These are phyloP conservation scores for Sporothrix humicola DNA, from an alignment of 2,329 filamentous ascomycete genomes.

Conservation along the genomic window DNA sequence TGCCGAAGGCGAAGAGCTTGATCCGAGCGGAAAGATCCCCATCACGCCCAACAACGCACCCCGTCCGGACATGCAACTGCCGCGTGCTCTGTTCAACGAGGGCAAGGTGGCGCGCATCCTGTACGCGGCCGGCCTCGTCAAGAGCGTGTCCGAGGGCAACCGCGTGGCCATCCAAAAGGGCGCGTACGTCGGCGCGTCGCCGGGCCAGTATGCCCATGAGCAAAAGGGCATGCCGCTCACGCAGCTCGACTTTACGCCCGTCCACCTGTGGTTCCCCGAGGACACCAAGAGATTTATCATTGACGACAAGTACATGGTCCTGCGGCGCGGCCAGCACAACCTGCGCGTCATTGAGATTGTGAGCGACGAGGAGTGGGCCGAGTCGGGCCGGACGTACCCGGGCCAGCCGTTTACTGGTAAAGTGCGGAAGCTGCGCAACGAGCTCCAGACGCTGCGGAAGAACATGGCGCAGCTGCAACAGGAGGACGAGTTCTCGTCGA, in stretches of 20 bases:
- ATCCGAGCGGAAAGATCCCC: constrained; percentile 32
- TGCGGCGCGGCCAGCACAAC: constrained; percentile 69
- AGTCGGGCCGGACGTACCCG: constrained; percentile 57
- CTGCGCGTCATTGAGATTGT: constrained; percentile 66
- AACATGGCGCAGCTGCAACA: constrained; percentile 39
- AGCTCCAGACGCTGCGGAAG: constrained; percentile 45
- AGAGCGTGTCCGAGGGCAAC: constrained; percentile 62
- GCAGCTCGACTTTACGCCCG: constrained; percentile 64
- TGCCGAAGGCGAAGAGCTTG: constrained; percentile 20
- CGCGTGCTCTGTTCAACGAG: constrained; percentile 58
- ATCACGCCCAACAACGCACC: constrained; percentile 55
- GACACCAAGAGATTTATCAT: constrained; percentile 67
- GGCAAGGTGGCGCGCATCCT: constrained; percentile 65
- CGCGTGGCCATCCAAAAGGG: constrained; percentile 61
- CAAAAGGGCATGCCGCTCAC: constrained; percentile 53
- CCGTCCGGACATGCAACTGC: constrained; percentile 63
- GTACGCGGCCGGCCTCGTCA: constrained; percentile 63
- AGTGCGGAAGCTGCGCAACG: constrained; percentile 52
- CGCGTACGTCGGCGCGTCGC: constrained; percentile 64
- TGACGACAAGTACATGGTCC: constrained; percentile 62
- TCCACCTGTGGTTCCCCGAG: constrained; percentile 63
- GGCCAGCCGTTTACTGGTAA: constrained; percentile 59
- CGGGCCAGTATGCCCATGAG: constrained; percentile 42
- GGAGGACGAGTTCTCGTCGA: no score
- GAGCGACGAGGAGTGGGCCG: constrained; percentile 59